These are phyloP conservation scores for Gaeumannomyces sp. DNA, from an alignment of 2,329 filamentous ascomycete species.

Conservation along the genomic window DNA sequence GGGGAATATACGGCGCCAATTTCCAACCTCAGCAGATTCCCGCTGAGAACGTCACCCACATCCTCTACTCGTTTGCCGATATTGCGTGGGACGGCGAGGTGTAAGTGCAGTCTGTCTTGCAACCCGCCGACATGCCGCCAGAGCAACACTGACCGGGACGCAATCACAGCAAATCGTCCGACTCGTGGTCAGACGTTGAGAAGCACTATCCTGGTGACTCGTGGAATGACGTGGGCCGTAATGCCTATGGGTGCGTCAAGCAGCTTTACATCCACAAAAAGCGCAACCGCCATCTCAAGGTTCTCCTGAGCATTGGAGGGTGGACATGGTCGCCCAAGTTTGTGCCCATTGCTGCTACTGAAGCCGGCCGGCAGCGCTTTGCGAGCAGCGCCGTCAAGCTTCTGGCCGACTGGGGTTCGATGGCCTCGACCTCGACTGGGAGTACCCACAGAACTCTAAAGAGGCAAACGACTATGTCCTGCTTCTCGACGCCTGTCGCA, in stretches of 20 bases:
- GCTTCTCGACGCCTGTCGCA: conserved; percentile 36
- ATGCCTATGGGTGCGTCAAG: conserved; percentile 72
- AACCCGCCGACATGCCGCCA: too few species aligned
- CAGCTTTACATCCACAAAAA: conserved; percentile 74
- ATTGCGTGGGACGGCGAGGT: conserved; percentile 40
- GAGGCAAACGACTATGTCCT: conserved; percentile 36
- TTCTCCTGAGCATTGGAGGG: conserved; percentile 75
- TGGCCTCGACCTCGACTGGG: conserved; percentile 53
- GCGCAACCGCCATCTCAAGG: conserved; percentile 67
- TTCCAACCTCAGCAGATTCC: conserved; percentile 64
- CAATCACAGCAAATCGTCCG: conserved; percentile 42
- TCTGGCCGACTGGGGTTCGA: conserved; percentile 62
- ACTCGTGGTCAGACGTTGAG: conserved; percentile 56
- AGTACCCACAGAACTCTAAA: conserved; percentile 36
- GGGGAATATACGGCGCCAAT: conserved; percentile 36
- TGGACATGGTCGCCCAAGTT: conserved; percentile 73
- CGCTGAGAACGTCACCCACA: conserved; percentile 62
- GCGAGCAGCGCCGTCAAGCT: conserved; percentile 62
- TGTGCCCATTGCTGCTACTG: conserved; percentile 53
- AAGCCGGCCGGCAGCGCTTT: conserved; percentile 56
- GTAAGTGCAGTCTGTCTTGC: conserved; percentile 24
- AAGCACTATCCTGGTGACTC: conserved; percentile 65
- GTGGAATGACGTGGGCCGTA: conserved; percentile 50
- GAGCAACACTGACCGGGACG: conserved; percentile 4
- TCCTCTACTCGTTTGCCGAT: conserved; percentile 56